Percentiles rank a stretch among this genome's conserved stretches.
Evolutionary conservation across 352 stramenopile genomes (phyloP).

Genomic region (Halophytophthora polymorphica): DNA sequence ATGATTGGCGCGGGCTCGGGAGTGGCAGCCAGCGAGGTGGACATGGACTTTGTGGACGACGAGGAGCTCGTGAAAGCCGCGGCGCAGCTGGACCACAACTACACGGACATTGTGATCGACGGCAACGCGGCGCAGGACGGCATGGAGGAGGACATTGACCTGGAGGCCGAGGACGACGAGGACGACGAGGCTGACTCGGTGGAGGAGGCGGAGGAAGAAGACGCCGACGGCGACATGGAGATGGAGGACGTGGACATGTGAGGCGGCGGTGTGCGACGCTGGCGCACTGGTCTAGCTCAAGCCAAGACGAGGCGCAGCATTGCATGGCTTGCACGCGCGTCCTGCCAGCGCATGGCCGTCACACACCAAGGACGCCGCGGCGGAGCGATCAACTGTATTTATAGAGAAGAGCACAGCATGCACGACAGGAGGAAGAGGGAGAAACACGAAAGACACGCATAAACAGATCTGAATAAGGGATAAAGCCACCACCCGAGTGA

Average conservation of each 20-base stretch:
- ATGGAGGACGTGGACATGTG: constrained; percentile 52
- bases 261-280: constrained; percentile 11
- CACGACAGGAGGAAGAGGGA: constrained; percentile 8
- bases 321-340: not conserved
- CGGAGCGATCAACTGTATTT: constrained; percentile 52
- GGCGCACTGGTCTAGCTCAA: constrained; percentile 3
- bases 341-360: not conserved
- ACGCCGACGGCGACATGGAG: constrained; percentile 74
- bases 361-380: not conserved
- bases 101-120: constrained; percentile 88
- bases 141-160: constrained; percentile 63
- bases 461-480: constrained; percentile 5
- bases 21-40: constrained; percentile 29
- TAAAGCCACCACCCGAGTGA: constrained; percentile 3
- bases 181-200: constrained; percentile 62
- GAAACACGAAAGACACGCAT: constrained; percentile 7
- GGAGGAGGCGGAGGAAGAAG: constrained; percentile 66
- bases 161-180: constrained; percentile 70
- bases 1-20: constrained; percentile 4
- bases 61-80: constrained; percentile 85
- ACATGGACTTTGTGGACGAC: constrained; percentile 81
- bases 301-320: not conserved
- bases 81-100: constrained; percentile 83
- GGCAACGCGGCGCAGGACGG: constrained; percentile 39
- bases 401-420: constrained; percentile 40